Evolutionary conservation across 129 eudicot species (phyloP).

Genomic region (Artemisia annua): DNA sequence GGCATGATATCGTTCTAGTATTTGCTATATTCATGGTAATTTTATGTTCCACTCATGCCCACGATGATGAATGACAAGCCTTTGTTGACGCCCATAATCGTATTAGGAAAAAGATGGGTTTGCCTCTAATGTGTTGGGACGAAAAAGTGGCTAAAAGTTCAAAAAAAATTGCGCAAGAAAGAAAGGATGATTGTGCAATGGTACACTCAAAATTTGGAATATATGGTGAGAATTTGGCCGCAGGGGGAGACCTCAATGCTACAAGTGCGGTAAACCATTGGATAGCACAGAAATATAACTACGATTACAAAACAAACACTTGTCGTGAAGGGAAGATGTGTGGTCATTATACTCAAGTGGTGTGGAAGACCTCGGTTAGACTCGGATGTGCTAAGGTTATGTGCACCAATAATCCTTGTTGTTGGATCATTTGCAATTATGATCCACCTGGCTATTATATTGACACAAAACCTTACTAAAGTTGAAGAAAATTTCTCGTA

Average conservation of each 20-base stretch:
- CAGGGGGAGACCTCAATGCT: not conserved
- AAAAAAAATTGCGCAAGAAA: not conserved
- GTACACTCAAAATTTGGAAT: not conserved
- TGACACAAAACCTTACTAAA: conserved; percentile 51
- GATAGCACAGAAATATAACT: not conserved
- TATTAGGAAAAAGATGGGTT: not conserved
- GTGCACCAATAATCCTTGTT: conserved; percentile 45
- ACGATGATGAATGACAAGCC: not conserved
- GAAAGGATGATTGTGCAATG: conserved; percentile 17
- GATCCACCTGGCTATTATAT: conserved; percentile 64
- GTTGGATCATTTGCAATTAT: conserved; percentile 48
- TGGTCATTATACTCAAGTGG: conserved; percentile 65
- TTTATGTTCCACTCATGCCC: not conserved
- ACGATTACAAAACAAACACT: conserved; percentile 8
- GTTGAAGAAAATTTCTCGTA: not conserved
- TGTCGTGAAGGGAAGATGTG: conserved; percentile 28
- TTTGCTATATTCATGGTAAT: not conserved
- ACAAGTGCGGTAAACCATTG: not conserved
- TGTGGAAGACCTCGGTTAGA: conserved; percentile 39
- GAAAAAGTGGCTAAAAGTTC: not conserved
- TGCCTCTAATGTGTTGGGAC: not conserved
- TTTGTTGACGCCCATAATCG: conserved; percentile 11
- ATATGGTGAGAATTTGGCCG: conserved; percentile 10
- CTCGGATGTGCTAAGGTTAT: conserved; percentile 61
- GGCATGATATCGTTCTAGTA: not conserved